Base-by-base conservation (phyloP, 1,284 basidiomycete species). In the Pseudozyma thailandica region DNA sequence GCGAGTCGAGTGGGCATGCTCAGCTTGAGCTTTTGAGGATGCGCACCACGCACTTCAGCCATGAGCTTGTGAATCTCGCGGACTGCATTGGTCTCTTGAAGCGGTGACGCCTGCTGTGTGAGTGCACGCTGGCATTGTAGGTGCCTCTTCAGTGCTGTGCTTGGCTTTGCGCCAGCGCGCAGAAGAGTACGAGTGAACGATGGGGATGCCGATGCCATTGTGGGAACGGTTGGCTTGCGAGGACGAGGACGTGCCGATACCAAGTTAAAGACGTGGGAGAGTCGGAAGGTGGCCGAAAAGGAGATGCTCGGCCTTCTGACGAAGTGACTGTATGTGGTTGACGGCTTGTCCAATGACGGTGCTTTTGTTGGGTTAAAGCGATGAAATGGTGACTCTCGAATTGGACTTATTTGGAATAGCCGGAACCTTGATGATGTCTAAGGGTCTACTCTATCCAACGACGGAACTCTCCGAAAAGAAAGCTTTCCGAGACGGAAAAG, bases 31-130 rank as follows among this genome's bases (percentile, higher is more conserved):
- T 58, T 62, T 33, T 72, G 70, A 15, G 60, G 69, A 54, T 66
- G 51, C 4, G 46, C 45, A 8, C 66, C 55, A 44, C 69, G 45
- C 20, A 75, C 69, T 39, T 66, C 53, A 39, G 71, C 66, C 58
- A 72, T 72, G 38, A 75, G 65, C 48, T 60, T 66, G 47, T 64
- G 43, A 20, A 75, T 68, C 26, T 58, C 54, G 12, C 74, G 65
- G 2, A 75, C 74, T 1, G 70, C 72, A 33, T 63, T 61, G 18
- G 70, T 70, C 49, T 75, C 71, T 59, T 75, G 71, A 6, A 62
- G 50, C 10, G 73, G 70, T 12, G 59, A 62, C 16, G 72, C 68
- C 30, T 71, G 66, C 39, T 59, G 58, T 5, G 53, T 60, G 25
- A 64, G 54, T 0, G 28, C 20, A 20, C 59, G 45, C 16, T 61